These are phyloP conservation scores for Quercus cerris DNA, from an alignment of 306 rosid species.

Conservation along the genomic window DNA sequence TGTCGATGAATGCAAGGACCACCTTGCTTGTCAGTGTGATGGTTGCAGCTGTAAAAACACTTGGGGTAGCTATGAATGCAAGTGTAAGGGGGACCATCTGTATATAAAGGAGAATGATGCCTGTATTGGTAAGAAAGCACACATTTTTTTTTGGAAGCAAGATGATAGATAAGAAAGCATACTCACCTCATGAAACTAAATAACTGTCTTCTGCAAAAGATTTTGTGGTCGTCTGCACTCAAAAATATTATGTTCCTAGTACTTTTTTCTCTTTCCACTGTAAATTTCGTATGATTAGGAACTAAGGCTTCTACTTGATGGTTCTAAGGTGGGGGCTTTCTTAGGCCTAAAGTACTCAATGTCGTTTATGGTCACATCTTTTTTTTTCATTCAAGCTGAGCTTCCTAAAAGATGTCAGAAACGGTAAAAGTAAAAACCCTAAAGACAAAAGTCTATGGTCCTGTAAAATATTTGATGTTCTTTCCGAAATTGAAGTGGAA, in stretches of 20 bases:
- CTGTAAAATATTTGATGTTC: neutral
- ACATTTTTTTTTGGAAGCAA: no score
- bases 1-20: constrained; percentile 47
- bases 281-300: neutral
- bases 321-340: neutral
- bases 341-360: neutral
- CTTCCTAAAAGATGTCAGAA: neutral
- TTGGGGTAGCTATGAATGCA: constrained; percentile 61
- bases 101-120: constrained; percentile 51
- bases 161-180: constrained; percentile 24
- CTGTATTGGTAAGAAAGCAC: constrained; percentile 43
- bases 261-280: neutral
- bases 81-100: constrained; percentile 38
- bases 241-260: neutral
- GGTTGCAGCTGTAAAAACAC: constrained; percentile 53
- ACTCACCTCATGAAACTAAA: neutral
- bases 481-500: neutral
- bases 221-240: neutral
- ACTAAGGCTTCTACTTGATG: neutral
- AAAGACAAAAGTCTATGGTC: neutral
- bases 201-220: neutral
- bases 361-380: neutral
- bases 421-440: neutral
- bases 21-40: constrained; percentile 43
- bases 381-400: neutral